Evolutionary conservation across 2,329 filamentous ascomycete genomes (phyloP).

Genomic region (Aspergillus unguis): DNA sequence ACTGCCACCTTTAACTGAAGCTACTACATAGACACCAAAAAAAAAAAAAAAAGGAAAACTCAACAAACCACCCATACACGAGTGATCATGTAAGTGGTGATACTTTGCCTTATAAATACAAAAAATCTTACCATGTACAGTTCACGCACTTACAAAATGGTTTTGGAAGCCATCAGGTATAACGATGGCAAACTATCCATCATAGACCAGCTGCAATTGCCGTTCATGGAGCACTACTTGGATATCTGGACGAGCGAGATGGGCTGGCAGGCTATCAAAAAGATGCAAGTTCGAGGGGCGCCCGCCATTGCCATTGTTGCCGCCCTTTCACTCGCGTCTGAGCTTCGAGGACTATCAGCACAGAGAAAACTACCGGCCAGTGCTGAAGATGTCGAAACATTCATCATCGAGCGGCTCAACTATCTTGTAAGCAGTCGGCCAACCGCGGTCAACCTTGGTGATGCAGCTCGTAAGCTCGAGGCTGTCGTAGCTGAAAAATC

Average conservation of each 20-base stretch:
- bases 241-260: conserved; percentile 54
- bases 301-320: conserved; percentile 99
- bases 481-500: conserved; percentile 53
- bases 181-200: conserved; percentile 55
- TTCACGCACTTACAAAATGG: conserved; percentile 29
- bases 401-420: conserved; percentile 73
- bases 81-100: no score
- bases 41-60: no score
- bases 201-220: conserved; percentile 62
- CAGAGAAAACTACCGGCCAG: conserved; percentile 44
- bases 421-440: conserved; percentile 87
- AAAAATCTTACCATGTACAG: no score
- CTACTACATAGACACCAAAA: no score
- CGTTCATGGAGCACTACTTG: conserved; percentile 58
- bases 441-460: conserved; percentile 90
- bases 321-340: conserved; percentile 79
- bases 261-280: conserved; percentile 64
- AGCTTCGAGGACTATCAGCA: conserved; percentile 56
- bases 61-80: no score
- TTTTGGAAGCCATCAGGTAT: conserved; percentile 63
- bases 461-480: conserved; percentile 80
- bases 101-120: no score
- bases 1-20: no score
- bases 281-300: conserved; percentile 68
- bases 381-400: conserved; percentile 61